Percentiles rank a stretch among this genome's conserved stretches.
Evolutionary conservation across 345 rosid species (phyloP).

Genomic region (Viola odorata): DNA sequence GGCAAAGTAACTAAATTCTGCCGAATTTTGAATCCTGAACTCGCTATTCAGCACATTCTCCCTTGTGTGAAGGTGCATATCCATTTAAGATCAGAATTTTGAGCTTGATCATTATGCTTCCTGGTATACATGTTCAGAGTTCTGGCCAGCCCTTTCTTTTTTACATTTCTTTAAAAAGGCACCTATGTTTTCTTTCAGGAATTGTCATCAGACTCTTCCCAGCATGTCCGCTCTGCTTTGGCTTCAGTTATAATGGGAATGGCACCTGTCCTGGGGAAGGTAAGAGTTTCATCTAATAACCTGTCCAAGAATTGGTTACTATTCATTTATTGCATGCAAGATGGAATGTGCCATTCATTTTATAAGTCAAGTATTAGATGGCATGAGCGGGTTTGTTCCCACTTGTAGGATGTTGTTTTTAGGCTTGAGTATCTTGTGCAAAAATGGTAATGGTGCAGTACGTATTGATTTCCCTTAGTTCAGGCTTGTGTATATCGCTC

Average conservation of each 20-base stretch:
- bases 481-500: no score
- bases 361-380: no score
- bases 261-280: slow-evolving; percentile 87
- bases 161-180: not conserved
- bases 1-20: slow-evolving; percentile 95
- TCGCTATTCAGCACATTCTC: slow-evolving; percentile 73
- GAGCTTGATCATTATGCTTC: not conserved
- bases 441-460: no score
- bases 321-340: not conserved
- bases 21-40: slow-evolving; percentile 82
- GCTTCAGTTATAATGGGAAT: slow-evolving; percentile 99
- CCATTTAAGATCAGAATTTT: not conserved
- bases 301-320: not conserved
- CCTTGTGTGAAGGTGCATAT: slow-evolving; percentile 80
- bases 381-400: no score
- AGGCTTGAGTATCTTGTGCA: no score
- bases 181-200: slow-evolving; percentile 44
- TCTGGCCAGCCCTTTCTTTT: not conserved
- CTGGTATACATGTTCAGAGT: not conserved
- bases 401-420: no score
- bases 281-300: slow-evolving; percentile 1
- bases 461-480: no score
- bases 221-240: slow-evolving; percentile 96
- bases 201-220: slow-evolving; percentile 93
- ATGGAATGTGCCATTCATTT: no score